Evolutionary conservation across 2,329 filamentous ascomycete genomes (phyloP).

Genomic region (Stachybotrys echinatus): DNA sequence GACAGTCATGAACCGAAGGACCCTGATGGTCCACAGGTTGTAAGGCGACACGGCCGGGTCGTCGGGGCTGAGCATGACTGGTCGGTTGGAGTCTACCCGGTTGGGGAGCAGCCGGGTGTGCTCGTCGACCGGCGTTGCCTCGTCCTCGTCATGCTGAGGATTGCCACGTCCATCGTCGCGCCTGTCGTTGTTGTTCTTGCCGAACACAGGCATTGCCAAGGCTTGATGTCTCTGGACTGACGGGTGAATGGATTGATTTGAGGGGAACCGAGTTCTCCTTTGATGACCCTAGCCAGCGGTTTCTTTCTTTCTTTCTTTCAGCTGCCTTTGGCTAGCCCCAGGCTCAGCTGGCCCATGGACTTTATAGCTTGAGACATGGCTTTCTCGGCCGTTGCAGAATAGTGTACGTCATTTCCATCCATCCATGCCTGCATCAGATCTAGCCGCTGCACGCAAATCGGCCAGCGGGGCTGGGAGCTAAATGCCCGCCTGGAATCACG

Average conservation of each 20-base stretch:
- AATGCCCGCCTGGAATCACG: background rate
- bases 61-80: slow-evolving; percentile 30
- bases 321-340: no score
- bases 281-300: no score
- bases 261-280: no score
- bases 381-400: background rate
- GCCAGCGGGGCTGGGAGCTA: background rate
- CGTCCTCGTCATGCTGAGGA: slow-evolving; percentile 13
- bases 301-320: no score
- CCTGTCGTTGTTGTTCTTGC: slow-evolving; percentile 15
- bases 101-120: slow-evolving; percentile 65
- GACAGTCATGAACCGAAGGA: slow-evolving; percentile 72
- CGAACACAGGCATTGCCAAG: slow-evolving; percentile 26
- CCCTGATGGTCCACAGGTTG: slow-evolving; percentile 87
- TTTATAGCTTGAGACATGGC: background rate
- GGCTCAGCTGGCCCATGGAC: background rate
- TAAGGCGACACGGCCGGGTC: slow-evolving; percentile 71
- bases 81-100: slow-evolving; percentile 45
- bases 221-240: background rate
- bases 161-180: slow-evolving; percentile 11
- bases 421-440: background rate
- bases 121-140: slow-evolving; percentile 36
- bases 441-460: background rate
- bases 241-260: no score
- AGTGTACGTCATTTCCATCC: background rate